Evolutionary conservation across 164 flowering plant species (phyloP).

Genomic region (Paratinospora sagittata): DNA sequence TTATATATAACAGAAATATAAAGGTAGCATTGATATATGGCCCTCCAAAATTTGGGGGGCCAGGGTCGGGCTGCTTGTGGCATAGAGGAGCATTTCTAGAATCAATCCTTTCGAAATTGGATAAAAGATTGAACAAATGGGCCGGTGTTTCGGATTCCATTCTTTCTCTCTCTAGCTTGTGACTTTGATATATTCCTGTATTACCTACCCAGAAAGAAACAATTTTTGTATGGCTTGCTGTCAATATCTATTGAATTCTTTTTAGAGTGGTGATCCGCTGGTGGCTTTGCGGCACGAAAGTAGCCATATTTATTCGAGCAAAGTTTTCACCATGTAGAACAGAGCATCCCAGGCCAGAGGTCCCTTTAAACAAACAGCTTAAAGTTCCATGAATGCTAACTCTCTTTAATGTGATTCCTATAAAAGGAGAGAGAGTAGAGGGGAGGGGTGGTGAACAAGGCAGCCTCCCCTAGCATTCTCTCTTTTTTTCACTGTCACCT

Average conservation of each 20-base stretch:
- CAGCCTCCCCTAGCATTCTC: not conserved
- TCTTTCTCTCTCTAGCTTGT: not conserved
- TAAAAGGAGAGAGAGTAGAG: not conserved
- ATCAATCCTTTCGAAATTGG: not conserved
- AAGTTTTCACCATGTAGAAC: not conserved
- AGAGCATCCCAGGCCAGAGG: not conserved
- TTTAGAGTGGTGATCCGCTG: slow-evolving; percentile 1
- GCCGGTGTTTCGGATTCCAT: slow-evolving; percentile 11
- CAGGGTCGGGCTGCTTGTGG: no score
- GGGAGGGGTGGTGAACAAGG: slow-evolving; percentile 3
- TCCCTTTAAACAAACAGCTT: slow-evolving; percentile 5
- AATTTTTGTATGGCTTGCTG: not conserved
- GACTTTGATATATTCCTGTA: slow-evolving; percentile 2
- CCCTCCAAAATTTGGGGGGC: no score
- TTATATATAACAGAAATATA: no score
- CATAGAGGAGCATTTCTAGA: not conserved
- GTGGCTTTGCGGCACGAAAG: not conserved
- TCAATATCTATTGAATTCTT: not conserved
- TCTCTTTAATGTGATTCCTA: slow-evolving; percentile 5
- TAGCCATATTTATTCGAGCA: slow-evolving; percentile 4
- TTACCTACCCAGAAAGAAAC: not conserved
- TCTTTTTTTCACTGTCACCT: not conserved
- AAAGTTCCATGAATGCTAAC: slow-evolving; percentile 1
- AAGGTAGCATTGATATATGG: no score
- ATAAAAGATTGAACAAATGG: not conserved